A percentile compares a stretch with the other conserved stretches of the same genome.
phyloP scores from a whole-genome alignment of 345 rosid species.

The Corchorus olitorius region DNA sequence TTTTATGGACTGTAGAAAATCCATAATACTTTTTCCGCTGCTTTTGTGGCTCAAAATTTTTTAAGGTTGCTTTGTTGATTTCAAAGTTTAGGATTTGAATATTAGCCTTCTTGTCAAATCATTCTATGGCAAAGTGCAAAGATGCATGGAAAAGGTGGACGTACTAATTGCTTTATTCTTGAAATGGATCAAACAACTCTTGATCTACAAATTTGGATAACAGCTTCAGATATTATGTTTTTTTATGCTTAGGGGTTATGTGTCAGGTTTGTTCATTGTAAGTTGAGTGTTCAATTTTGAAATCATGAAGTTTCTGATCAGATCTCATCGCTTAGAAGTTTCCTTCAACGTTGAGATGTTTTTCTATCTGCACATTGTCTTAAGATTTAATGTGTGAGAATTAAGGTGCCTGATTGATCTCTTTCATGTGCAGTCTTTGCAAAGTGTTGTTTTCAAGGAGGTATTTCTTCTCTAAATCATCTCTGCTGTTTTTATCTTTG shows the following conservation, averaged over 20 bases:
- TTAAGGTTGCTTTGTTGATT: not conserved
- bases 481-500: not conserved
- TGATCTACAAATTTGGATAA: not conserved
- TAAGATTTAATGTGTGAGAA: constrained; percentile 12
- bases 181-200: not conserved
- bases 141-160: not conserved
- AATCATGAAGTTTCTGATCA: not conserved
- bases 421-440: constrained; percentile 75
- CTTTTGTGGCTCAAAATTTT: not conserved
- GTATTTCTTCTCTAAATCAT: constrained; percentile 36
- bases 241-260: not conserved
- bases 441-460: constrained; percentile 97
- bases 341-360: not conserved
- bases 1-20: not conserved
- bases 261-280: constrained; percentile 1
- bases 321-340: not conserved
- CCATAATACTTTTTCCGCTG: not conserved
- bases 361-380: not conserved
- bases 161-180: not conserved
- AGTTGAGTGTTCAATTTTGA: not conserved
- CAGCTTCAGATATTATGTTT: not conserved
- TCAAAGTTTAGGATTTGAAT: not conserved
- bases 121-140: not conserved
- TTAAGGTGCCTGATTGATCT: constrained; percentile 26
- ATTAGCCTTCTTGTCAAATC: too few species aligned